Percentiles rank a stretch among this genome's conserved stretches.
phyloP scores from a whole-genome alignment of 192 early-diverging fungal species.

The Linnemannia zychae region DNA sequence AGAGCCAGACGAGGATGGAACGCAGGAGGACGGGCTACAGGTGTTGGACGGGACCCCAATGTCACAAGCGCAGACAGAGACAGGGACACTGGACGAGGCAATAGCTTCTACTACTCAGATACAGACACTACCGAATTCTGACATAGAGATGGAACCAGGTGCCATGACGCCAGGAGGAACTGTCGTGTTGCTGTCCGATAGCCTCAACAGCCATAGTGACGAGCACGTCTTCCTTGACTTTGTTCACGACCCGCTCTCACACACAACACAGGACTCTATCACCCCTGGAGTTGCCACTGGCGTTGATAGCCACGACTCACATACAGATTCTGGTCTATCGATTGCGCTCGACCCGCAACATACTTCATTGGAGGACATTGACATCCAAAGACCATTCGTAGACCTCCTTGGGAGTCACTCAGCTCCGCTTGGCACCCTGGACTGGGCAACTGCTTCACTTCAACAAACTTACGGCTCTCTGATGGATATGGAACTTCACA shows the following conservation, averaged over 20 bases:
- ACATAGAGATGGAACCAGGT: not conserved
- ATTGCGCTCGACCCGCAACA: not conserved
- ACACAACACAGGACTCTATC: not conserved
- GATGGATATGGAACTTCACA: constrained; percentile 52
- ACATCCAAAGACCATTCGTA: not conserved
- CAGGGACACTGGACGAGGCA: not conserved
- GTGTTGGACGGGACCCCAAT: not conserved
- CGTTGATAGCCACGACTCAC: not conserved
- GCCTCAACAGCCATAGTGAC: constrained; percentile 10
- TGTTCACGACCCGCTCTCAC: constrained; percentile 13
- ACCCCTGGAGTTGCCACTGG: not conserved
- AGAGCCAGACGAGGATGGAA: constrained; percentile 11
- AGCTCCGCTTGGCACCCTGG: constrained; percentile 19
- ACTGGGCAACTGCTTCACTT: not conserved
- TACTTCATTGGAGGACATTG: not conserved
- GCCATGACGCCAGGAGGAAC: not conserved
- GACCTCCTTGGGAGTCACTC: constrained; percentile 1
- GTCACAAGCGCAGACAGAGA: not conserved
- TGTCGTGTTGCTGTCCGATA: not conserved
- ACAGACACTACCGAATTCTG: not conserved
- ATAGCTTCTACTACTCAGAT: not conserved
- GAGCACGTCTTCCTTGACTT: constrained; percentile 30
- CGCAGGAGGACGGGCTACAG: too few relatives aligned
- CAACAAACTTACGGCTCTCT: constrained; percentile 36
- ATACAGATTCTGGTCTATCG: not conserved